These are phyloP conservation scores for Cladophialophora bantiana DNA, from an alignment of 2,329 filamentous ascomycete genomes.

Conservation along the genomic window DNA sequence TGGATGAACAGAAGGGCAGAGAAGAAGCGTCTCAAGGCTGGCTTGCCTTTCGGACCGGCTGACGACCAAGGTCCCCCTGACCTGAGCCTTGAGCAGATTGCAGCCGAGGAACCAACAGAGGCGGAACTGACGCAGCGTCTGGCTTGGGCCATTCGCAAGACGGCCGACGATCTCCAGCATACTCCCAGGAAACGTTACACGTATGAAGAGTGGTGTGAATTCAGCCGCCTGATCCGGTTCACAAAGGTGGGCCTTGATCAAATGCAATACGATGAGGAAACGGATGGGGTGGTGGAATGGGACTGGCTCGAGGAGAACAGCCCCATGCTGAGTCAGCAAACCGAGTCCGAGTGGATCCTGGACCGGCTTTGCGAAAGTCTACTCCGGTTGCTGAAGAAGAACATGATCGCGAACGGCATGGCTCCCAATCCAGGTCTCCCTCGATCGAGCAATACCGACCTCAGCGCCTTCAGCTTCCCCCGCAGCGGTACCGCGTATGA, in stretches of 20 bases:
- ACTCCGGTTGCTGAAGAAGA: conserved; percentile 47
- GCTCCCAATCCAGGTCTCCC: conserved; percentile 9
- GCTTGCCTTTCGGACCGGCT: conserved; percentile 52
- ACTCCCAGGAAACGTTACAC: conserved; percentile 69
- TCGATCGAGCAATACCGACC: conserved; percentile 16
- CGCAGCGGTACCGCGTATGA: conserved; percentile 20
- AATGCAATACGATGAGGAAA: conserved; percentile 57
- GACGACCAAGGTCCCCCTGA: conserved; percentile 17
- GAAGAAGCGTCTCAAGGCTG: conserved; percentile 55
- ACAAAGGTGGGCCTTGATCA: conserved; percentile 48
- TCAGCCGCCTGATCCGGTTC: conserved; percentile 74
- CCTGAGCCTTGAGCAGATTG: conserved; percentile 53
- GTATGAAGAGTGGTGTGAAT: conserved; percentile 88
- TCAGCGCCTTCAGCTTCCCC: conserved; percentile 21
- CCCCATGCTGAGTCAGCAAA: conserved; percentile 68
- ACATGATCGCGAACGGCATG: conserved; percentile 27
- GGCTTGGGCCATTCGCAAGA: conserved; percentile 72
- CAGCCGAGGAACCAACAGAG: conserved; percentile 57
- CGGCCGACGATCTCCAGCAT: conserved; percentile 68
- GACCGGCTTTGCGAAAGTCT: conserved; percentile 71
- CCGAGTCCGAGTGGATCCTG: conserved; percentile 72
- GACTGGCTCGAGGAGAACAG: conserved; percentile 75
- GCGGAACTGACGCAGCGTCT: conserved; percentile 68
- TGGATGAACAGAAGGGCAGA: conserved; percentile 51
- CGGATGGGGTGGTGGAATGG: conserved; percentile 70